Percentiles rank a stretch among this genome's conserved stretches.
These are phyloP conservation scores for Fusarium tricinctum DNA, from an alignment of 2,329 filamentous ascomycete species.

Conservation along the genomic window DNA sequence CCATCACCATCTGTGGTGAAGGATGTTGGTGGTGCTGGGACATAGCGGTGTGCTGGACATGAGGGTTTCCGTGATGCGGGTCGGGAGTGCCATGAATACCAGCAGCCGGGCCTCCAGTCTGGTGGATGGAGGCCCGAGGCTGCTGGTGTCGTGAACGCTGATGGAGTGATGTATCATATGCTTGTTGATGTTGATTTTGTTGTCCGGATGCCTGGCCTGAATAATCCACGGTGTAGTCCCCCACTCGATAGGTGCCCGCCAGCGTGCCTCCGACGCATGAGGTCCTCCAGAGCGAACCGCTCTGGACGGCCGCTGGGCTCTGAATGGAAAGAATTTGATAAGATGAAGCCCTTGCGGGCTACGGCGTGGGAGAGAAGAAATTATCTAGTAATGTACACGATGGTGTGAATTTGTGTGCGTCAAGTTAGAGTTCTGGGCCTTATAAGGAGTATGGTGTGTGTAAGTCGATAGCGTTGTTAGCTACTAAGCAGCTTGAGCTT, in stretches of 20 bases:
- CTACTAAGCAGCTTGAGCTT: constrained; percentile 45
- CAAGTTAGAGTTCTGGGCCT: constrained; percentile 39
- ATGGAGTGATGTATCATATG: constrained; percentile 67
- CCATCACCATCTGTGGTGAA: constrained; percentile 68
- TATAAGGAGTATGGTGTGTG: constrained; percentile 44
- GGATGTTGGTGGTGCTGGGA: constrained; percentile 64
- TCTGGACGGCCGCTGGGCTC: constrained; percentile 78
- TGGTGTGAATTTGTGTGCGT: constrained; percentile 48
- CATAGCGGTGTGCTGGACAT: constrained; percentile 54
- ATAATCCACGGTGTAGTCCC: constrained; percentile 82
- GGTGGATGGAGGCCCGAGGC: constrained; percentile 65
- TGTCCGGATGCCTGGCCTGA: constrained; percentile 76
- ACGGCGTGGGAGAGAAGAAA: constrained; percentile 54
- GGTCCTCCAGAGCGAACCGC: constrained; percentile 82
- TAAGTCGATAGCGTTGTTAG: constrained; percentile 48
- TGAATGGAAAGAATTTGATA: constrained; percentile 72
- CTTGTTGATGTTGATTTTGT: constrained; percentile 74
- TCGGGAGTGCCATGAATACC: constrained; percentile 62
- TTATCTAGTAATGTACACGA: constrained; percentile 45
- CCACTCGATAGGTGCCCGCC: constrained; percentile 80
- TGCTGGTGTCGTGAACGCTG: constrained; percentile 54
- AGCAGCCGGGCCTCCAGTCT: constrained; percentile 58
- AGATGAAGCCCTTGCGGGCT: constrained; percentile 68
- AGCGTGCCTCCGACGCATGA: constrained; percentile 79
- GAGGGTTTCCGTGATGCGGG: constrained; percentile 54